phyloP scores from a whole-genome alignment of 495 filamentous ascomycete species.

The Aspergillus sclerotiicarbonarius region DNA sequence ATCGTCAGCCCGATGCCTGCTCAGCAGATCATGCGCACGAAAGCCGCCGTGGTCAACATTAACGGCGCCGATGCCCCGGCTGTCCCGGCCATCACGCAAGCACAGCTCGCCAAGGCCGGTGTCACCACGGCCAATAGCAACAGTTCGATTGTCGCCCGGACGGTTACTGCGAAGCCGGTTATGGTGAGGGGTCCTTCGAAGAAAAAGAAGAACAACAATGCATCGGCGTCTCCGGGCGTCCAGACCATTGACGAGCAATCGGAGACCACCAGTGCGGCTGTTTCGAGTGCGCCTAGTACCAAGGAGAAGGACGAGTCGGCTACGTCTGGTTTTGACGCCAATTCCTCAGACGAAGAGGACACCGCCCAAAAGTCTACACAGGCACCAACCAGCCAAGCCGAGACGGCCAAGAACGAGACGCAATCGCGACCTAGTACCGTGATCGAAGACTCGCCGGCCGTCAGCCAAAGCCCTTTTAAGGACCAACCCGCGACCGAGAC shows the following conservation, averaged over 20 bases:
- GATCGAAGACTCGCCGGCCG: slow-evolving; percentile 47
- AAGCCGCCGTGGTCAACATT: slow-evolving; percentile 87
- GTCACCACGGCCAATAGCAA: slow-evolving; percentile 34
- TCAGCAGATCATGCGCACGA: slow-evolving; percentile 77
- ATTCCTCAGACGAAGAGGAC: slow-evolving; percentile 40
- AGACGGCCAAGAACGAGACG: slow-evolving; percentile 4
- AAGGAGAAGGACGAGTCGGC: slow-evolving; percentile 22
- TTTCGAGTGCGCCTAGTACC: slow-evolving; percentile 11
- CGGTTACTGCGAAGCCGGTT: slow-evolving; percentile 44
- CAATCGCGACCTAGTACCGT: slow-evolving; percentile 37
- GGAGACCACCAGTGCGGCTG: slow-evolving; percentile 17
- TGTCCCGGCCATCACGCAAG: slow-evolving; percentile 52
- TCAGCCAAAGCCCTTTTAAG: slow-evolving; percentile 57
- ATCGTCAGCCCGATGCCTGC: slow-evolving; percentile 77
- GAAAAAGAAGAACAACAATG: slow-evolving; percentile 32
- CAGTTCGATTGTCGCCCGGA: slow-evolving; percentile 46
- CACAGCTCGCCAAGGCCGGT: slow-evolving; percentile 44
- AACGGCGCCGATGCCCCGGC: slow-evolving; percentile 55
- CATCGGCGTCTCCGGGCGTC: slow-evolving; percentile 10
- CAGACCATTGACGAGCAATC: slow-evolving; percentile 28
- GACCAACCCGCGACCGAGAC: slow-evolving; percentile 42
- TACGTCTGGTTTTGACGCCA: slow-evolving; percentile 37
- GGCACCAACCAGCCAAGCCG: slow-evolving; percentile 12
- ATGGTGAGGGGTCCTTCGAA: slow-evolving; percentile 38
- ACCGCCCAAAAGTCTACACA: slow-evolving; percentile 15